Base-by-base conservation (phyloP, 805 yeast species). In the Saturnispora galanensis region DNA sequence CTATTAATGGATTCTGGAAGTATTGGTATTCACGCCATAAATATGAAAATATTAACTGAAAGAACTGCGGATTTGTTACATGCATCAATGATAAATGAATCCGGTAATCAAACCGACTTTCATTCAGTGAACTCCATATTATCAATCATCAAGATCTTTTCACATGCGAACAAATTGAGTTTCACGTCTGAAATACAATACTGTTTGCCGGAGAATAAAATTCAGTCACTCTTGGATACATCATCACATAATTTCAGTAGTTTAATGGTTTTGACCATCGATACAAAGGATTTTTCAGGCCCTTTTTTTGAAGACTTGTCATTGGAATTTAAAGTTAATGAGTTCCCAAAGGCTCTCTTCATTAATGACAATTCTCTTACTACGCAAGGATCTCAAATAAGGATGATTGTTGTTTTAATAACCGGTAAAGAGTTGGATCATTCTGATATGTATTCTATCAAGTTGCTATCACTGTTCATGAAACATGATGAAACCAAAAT, bases 41-140 rank as follows among this genome's bases (percentile, higher is more conserved):
- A 79, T 52, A 59, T 80, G 46, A 69, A 81, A 47, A 74, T 75
- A 35, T 65, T 81, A 40, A 74, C 83, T 1, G 81, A 82, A 45
- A 67, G 89, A 57, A 79, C 86, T 0, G 77, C 85, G 0, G 84
- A 81, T 57, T 62, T 81, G 42, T 67, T 81, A 43, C 84, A 78
- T 53, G 85, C 84, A 1, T 79, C 87, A 10, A 60, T 60, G 64
- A 53, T 39, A 53, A 51, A 30, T 46, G 52, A 35, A 15, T 30
- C 35, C 38, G 48, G 38, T 32, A 52, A 42, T 12, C 49, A 46
- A 34, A 41, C 47, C n/a, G 48, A 48, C 10, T 56, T 55, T 37
- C 65, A 50, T 51, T 62, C 54, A 9, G 63, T 64, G 56, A 76
- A 60, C 59, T 73, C 53, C 1, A 56, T 57, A 29, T 48, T 62